Base-by-base conservation (phyloP, 164 flowering plant genomes). In the Litsea cubeba region DNA sequence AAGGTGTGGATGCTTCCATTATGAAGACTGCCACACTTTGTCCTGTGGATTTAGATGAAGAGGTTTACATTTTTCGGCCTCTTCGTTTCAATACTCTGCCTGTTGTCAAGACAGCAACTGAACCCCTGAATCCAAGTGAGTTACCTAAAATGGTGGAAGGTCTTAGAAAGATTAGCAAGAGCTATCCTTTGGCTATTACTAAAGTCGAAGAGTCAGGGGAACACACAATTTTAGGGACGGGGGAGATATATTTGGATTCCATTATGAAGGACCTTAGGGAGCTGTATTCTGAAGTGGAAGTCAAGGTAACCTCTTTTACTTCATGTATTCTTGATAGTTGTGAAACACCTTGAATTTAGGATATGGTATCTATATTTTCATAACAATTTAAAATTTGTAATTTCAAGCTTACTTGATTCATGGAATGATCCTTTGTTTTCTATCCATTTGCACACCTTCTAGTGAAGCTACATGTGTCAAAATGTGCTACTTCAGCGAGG, bases 141-240 rank as follows among this genome's bases (percentile, higher is more conserved):
- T 76, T 96, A 76, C 99, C 99, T 3, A 94, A 96, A 84, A 96
- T 96, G 99, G 98, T 96, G 75, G 99, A 96, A 85, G 99, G 99
- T 70, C 96, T 96, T 72, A 84, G 99, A 78, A 94, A 96, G 78
- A 96, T 94, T 76, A 91, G 97, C 82, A 96, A 94, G 82, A 96
- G 98, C 82, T 94, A 96, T 79, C 99, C 99, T 57, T 79, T 94
- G 20, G 98, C 99, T 24, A 90, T 96, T 65, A 96, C 97, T 49
- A 94, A 96, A 82, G 98, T 94, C 54, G 99, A 96, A 82, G 99
- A 94, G 78, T 96, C 99, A 22, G 99, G 99, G 35, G 99, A 96
- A 76, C 99, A 96, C 72, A 94, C 97, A n/a, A 96, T 94, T 74
- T 79, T 92, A 23, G 98, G 99, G 57, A 94, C 97, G 69, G 98